Percentiles rank a stretch among this genome's conserved stretches.
phyloP scores from a whole-genome alignment of 768 basidiomycete genomes.

The Pisolithus orientalis region DNA sequence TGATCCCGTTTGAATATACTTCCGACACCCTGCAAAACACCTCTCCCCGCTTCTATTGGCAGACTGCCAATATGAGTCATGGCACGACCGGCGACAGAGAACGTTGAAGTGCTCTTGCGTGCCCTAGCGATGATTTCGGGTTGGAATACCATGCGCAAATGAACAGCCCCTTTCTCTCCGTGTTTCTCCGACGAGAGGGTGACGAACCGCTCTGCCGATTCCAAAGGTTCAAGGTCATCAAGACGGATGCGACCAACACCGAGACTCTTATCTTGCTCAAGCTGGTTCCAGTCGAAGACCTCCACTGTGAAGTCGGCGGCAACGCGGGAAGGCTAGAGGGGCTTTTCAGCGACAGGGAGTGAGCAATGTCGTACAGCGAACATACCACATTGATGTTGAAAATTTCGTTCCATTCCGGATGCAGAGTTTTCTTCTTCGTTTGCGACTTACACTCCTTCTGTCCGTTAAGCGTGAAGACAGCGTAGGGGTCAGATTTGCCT shows the following conservation, averaged over 20 bases:
- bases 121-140: constrained; percentile 83
- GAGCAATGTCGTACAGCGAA: constrained; percentile 4
- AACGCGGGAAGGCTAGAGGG: constrained; percentile 71
- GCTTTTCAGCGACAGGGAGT: not conserved
- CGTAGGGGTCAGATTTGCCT: constrained; percentile 90
- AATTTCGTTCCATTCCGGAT: constrained; percentile 78
- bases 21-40: constrained; percentile 74
- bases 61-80: constrained; percentile 77
- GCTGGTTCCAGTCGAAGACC: constrained; percentile 88
- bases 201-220: constrained; percentile 51
- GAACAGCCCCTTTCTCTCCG: constrained; percentile 65
- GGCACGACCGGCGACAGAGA: constrained; percentile 78
- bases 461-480: constrained; percentile 76
- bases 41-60: constrained; percentile 75
- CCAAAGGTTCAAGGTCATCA: constrained; percentile 72
- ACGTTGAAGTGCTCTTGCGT: constrained; percentile 86
- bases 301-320: constrained; percentile 73
- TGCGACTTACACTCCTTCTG: constrained; percentile 82
- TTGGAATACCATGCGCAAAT: constrained; percentile 73
- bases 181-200: constrained; percentile 56
- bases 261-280: constrained; percentile 81
- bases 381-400: constrained; percentile 65
- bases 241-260: constrained; percentile 68
- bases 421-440: constrained; percentile 85
- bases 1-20: constrained; percentile 58